Conservation (phyloP, 352 stramenopile genomes). For the Phytophthora aleatoria region DNA sequence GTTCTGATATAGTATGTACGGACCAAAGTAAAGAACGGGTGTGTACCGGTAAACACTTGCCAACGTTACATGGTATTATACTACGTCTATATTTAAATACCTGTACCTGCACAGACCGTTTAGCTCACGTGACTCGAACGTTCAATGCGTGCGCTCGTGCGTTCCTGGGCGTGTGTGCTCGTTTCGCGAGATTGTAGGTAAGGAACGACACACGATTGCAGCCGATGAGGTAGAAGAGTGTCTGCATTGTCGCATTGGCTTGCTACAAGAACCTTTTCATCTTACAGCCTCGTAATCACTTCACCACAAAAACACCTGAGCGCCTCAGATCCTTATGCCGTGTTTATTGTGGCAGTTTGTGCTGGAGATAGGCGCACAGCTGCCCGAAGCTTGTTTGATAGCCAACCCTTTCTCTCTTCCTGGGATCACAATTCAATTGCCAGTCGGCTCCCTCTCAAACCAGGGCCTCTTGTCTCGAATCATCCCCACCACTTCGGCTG, state of each 20-base stretch:
- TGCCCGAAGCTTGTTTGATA: slow-evolving; percentile 22
- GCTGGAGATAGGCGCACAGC: slow-evolving; percentile 25
- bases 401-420: slow-evolving; percentile 26
- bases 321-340: slow-evolving; percentile 23
- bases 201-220: not conserved
- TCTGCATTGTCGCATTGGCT: slow-evolving; percentile 14
- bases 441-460: slow-evolving; percentile 2
- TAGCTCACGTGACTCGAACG: not conserved
- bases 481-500: too few species aligned
- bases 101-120: too few species aligned
- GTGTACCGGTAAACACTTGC: too few species aligned
- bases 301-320: slow-evolving; percentile 15
- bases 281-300: not conserved
- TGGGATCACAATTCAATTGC: slow-evolving; percentile 25
- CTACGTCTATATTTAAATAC: too few species aligned
- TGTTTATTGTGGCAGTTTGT: slow-evolving; percentile 9
- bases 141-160: not conserved
- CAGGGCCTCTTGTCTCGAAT: not conserved
- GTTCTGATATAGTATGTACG: too few species aligned
- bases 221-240: slow-evolving; percentile 15
- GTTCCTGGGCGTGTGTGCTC: not conserved
- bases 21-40: too few species aligned
- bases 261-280: not conserved
- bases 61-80: too few species aligned
- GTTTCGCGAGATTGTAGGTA: slow-evolving; percentile 15